Evolutionary conservation across 2,329 filamentous ascomycete species (phyloP).

Genomic region (Trichoderma harzianum): DNA sequence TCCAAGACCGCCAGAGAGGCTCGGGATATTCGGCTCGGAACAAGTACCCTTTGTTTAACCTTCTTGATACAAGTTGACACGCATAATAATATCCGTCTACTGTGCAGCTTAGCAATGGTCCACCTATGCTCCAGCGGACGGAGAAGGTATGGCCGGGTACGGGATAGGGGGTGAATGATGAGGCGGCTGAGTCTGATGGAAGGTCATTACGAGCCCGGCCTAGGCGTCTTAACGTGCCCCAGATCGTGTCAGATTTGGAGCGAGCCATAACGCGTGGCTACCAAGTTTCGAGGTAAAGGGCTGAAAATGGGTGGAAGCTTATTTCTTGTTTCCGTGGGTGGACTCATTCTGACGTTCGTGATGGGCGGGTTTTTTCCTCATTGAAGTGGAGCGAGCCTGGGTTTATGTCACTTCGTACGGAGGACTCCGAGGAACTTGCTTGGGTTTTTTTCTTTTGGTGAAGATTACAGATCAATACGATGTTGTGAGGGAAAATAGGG

Average conservation of each 20-base stretch:
- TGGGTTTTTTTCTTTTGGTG: not conserved
- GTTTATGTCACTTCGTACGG: not conserved
- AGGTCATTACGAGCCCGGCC: not conserved
- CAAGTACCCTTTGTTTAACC: not conserved
- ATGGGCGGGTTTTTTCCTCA: not conserved
- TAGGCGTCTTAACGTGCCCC: not conserved
- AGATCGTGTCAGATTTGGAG: not conserved
- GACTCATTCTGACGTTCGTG: constrained; percentile 5
- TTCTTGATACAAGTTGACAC: not conserved
- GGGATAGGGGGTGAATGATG: not conserved
- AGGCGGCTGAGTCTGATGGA: not conserved
- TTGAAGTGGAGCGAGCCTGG: not conserved
- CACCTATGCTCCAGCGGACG: not conserved
- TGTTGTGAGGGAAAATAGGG: not conserved
- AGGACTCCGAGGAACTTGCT: not conserved
- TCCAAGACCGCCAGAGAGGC: not conserved
- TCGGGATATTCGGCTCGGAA: not conserved
- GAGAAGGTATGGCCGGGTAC: not conserved
- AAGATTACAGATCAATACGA: not conserved
- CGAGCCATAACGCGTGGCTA: not conserved
- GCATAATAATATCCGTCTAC: not conserved
- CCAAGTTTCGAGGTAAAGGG: not conserved
- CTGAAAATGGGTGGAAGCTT: not conserved
- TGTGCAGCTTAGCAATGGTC: not conserved
- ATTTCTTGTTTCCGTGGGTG: not conserved